phyloP scores from a whole-genome alignment of 768 basidiomycete genomes.

The Agaricus blazei region DNA sequence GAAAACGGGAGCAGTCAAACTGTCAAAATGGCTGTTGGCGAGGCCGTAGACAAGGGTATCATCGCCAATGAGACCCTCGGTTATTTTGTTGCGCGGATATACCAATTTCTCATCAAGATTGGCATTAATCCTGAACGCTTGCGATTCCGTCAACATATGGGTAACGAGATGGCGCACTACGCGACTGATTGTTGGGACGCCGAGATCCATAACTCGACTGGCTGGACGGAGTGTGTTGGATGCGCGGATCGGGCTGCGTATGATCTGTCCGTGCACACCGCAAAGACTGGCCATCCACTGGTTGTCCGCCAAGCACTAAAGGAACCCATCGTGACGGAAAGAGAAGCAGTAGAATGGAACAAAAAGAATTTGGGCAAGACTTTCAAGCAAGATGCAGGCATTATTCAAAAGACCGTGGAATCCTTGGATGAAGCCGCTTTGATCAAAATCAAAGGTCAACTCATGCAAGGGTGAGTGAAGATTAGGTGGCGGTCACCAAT shows the following conservation, averaged over 20 bases:
- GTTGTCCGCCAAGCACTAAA: slow-evolving; percentile 84
- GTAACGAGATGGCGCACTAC: slow-evolving; percentile 99
- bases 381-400: slow-evolving; percentile 77
- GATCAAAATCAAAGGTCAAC: slow-evolving; percentile 59
- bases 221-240: slow-evolving; percentile 99
- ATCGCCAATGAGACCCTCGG: slow-evolving; percentile 97
- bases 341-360: slow-evolving; percentile 73
- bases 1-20: slow-evolving; percentile 62
- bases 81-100: slow-evolving; percentile 93
- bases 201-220: slow-evolving; percentile 85
- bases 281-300: slow-evolving; percentile 77
- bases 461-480: slow-evolving; percentile 63
- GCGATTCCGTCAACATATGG: slow-evolving; percentile 97
- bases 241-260: slow-evolving; percentile 98
- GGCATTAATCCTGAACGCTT: slow-evolving; percentile 81
- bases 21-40: slow-evolving; percentile 71
- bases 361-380: slow-evolving; percentile 88
- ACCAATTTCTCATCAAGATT: slow-evolving; percentile 84
- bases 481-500: background rate
- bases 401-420: slow-evolving; percentile 58
- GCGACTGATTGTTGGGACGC: slow-evolving; percentile 99
- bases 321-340: slow-evolving; percentile 80
- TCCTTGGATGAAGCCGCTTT: slow-evolving; percentile 65
- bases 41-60: slow-evolving; percentile 80
- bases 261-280: slow-evolving; percentile 86